These are phyloP conservation scores for Porphyra umbilicalis DNA, from an alignment of 31 red algal genomes.

Conservation along the genomic window DNA sequence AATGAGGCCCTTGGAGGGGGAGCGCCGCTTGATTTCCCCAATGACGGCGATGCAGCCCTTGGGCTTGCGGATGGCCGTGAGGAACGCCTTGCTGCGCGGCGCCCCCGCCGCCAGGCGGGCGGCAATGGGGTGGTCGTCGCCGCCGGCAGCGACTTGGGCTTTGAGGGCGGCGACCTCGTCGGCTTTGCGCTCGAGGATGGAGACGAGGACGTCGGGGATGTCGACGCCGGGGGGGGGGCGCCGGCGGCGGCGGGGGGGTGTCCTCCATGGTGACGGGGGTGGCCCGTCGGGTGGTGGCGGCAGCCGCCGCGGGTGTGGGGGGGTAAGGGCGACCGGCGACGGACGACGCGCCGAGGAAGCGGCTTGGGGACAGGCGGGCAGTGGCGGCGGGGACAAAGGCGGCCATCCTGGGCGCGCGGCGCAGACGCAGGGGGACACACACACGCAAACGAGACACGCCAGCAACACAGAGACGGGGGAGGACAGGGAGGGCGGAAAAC, in stretches of 20 bases:
- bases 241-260: background rate
- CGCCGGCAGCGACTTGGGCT: conserved; percentile 29
- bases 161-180: conserved; percentile 59
- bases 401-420: too few relatives aligned
- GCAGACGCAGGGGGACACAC: too few relatives aligned
- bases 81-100: conserved; percentile 48
- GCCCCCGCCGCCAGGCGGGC: conserved; percentile 18
- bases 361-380: background rate
- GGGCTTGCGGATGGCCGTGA: conserved; percentile 56
- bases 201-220: conserved; percentile 76
- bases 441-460: too few relatives aligned
- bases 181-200: conserved; percentile 79
- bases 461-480: too few relatives aligned
- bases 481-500: too few relatives aligned
- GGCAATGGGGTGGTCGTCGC: conserved; percentile 50
- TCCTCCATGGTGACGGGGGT: background rate
- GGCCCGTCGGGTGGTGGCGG: background rate
- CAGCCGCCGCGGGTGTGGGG: background rate
- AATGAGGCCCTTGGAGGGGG: conserved; percentile 73
- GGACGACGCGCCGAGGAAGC: background rate
- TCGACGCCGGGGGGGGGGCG: conserved; percentile 3
- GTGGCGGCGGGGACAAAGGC: background rate
- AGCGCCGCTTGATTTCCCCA: conserved; percentile 91
- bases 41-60: conserved; percentile 76
- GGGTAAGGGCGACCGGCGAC: background rate